These are phyloP conservation scores for Diversispora epigaea DNA, from an alignment of 192 early-diverging fungal species.

Conservation along the genomic window DNA sequence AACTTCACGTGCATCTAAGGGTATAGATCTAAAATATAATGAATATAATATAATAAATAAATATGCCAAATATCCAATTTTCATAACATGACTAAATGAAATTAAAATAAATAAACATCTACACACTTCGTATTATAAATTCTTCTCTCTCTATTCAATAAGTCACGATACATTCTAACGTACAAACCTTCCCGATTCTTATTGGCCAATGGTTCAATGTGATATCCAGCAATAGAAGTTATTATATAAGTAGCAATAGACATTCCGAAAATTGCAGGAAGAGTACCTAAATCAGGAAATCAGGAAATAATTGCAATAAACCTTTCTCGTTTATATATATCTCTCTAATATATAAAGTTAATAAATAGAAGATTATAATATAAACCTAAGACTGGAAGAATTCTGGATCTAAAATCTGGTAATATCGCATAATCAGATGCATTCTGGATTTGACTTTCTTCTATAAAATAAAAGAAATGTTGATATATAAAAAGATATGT, in stretches of 20 bases:
- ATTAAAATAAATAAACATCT: not conserved
- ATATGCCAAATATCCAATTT: not conserved
- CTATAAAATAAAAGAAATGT: slow-evolving; percentile 32
- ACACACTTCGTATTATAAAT: not conserved
- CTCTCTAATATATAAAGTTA: too few species aligned
- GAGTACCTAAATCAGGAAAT: slow-evolving; percentile 58
- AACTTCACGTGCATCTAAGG: slow-evolving; percentile 68
- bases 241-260: slow-evolving; percentile 87
- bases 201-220: slow-evolving; percentile 70
- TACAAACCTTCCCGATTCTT: slow-evolving; percentile 78
- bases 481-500: not conserved
- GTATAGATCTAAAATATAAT: slow-evolving; percentile 38
- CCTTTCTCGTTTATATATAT: too few species aligned
- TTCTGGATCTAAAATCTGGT: slow-evolving; percentile 92
- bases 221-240: slow-evolving; percentile 60
- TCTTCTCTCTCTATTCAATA: slow-evolving; percentile 36
- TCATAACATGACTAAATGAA: not conserved
- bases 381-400: slow-evolving; percentile 68
- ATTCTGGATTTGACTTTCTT: slow-evolving; percentile 76
- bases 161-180: slow-evolving; percentile 68
- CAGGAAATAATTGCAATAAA: slow-evolving; percentile 10
- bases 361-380: not conserved
- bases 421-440: slow-evolving; percentile 88
- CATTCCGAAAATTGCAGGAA: slow-evolving; percentile 95
- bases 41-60: not conserved